Evolutionary conservation across 768 basidiomycete genomes (phyloP), one percentile per base, ranked within the genome.

Genomic region (Wakefieldia striispora): DNA sequence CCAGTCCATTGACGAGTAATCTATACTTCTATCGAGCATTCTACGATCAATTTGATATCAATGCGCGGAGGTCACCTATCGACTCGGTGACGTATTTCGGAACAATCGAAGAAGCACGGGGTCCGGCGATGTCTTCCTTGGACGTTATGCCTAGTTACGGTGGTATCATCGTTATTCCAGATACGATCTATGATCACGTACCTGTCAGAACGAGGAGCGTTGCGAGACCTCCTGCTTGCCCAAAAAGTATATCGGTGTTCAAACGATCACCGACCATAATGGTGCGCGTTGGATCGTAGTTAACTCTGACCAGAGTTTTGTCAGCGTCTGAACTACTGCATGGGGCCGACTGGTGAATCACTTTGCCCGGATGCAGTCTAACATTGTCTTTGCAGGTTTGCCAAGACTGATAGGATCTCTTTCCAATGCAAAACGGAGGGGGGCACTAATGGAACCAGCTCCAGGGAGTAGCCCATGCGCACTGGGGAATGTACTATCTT

Each of bases 211-310:
- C 95, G 36, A 97, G 83, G 49, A 97, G 74, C 0, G 95, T 97
- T 16, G 86, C 68, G 19, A 97, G 76, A 23, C 91, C 91, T 36
- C 92, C 91, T 40, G 80, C 80, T 64, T 90, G 79, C 43, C 95
- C 97, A 61, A 98, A 99, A 44, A 88, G 70, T 59, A 99, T 97
- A 69, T 99, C 95, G 6, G 97, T 98, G 66, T 91, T 88, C 56
- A 99, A 77, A 52, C 95, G 82, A 71, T 99, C 95, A 36, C 95
- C 95, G 39, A 98, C 77, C 92, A 99, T 97, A 65, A 98, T 83
- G 14, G 95, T 94, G 45, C 84, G 75, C 52, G 77, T 72, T 37
- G 91, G 91, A 69, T 98, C 88, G 65, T 91, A 94, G 40, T 88
- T 66, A 58, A 95, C 83, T 68, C 94, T 97, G 40, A 9, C 12